phyloP scores from a whole-genome alignment of 2,329 filamentous ascomycete species.

The Allantophomopsis cytisporea region DNA sequence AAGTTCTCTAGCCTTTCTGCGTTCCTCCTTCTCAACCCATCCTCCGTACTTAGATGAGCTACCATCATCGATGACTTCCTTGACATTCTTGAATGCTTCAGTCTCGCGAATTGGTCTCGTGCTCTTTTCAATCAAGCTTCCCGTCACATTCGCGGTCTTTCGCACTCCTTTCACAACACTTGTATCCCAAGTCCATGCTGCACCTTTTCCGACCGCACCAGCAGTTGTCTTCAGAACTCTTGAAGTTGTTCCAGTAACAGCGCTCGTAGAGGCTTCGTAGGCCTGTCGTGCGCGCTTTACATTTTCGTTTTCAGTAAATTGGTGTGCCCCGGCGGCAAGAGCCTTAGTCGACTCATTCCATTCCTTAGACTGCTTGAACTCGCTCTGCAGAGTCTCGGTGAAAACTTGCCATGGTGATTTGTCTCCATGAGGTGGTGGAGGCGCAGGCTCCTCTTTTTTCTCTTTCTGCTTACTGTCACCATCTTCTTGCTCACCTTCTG shows the following conservation, averaged over 20 bases:
- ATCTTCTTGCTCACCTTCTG: conserved; percentile 24
- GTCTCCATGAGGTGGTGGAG: conserved; percentile 89
- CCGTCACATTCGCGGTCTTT: conserved; percentile 74
- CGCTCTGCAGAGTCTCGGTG: conserved; percentile 83
- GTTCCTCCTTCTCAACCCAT: conserved; percentile 94
- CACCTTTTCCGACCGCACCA: conserved; percentile 76
- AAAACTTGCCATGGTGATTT: conserved; percentile 99
- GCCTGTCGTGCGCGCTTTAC: conserved; percentile 76
- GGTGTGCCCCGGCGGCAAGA: conserved; percentile 73
- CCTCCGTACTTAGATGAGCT: conserved; percentile 93
- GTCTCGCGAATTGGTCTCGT: conserved; percentile 90
- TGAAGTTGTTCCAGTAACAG: conserved; percentile 64
- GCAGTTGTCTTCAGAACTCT: conserved; percentile 78
- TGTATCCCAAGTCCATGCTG: conserved; percentile 96
- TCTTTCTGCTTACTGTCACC: conserved; percentile 30
- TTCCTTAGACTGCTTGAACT: conserved; percentile 95
- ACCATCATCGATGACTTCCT: conserved; percentile 92
- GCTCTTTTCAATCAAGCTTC: conserved; percentile 81
- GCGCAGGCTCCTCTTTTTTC: conserved; percentile 51
- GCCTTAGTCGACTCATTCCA: conserved; percentile 99
- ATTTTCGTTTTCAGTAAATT: conserved; percentile 86
- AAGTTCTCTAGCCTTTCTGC: conserved; percentile 63
- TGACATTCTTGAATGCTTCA: conserved; percentile 87
- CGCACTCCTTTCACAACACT: conserved; percentile 82
- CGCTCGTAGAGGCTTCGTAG: conserved; percentile 76